Evolutionary conservation across 1,284 basidiomycete genomes (phyloP), one percentile per base, ranked within the genome.

Genomic region (Irpex sp.): DNA sequence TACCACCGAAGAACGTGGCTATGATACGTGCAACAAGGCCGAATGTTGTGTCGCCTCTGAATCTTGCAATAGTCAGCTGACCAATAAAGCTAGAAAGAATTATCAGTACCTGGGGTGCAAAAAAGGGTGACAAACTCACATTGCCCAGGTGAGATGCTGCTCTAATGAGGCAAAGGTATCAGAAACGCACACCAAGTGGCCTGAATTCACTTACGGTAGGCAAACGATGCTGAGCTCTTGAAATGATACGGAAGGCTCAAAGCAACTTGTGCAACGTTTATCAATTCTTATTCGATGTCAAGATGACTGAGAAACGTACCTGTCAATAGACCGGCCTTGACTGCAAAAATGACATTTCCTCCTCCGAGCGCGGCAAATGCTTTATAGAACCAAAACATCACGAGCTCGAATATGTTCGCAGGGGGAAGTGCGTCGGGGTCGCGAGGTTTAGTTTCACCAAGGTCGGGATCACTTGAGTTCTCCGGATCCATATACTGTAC

Each of bases 381-480:
- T 15, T 75, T 70, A 69, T 88, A 84, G 0, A 85, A 9, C 61
- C 75, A 70, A 55, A 78, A 80, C 78, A 85, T 81, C 0, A 81
- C 62, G 51, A 71, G 74, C 68, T 91, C 86, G 43, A 88, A 76
- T 2, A 66, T 43, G 64, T 89, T 91, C 1, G 75, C 72, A 0
- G 90, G 89, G 5, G 90, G 89, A 0, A 93, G 72, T 0, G 88
- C 90, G 69, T 93, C 91, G 0, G 91, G 91, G 74, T 93, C 88
- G 39, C 91, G 78, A 1, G 81, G 76, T 17, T 76, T 73, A 0
- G 88, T 81, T 53, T 81, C 70, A 1, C 87, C 87, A 0, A 90
- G 78, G 66, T 87, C 85, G 1, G 76, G 69, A 17, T 73, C 67
- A 62, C 70, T 68, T 31, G 72, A 71, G 1, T 77, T 74, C 13